Percentiles rank a stretch among this genome's conserved stretches.
phyloP scores from a whole-genome alignment of 345 rosid genomes.

The Iberis pinnata region DNA sequence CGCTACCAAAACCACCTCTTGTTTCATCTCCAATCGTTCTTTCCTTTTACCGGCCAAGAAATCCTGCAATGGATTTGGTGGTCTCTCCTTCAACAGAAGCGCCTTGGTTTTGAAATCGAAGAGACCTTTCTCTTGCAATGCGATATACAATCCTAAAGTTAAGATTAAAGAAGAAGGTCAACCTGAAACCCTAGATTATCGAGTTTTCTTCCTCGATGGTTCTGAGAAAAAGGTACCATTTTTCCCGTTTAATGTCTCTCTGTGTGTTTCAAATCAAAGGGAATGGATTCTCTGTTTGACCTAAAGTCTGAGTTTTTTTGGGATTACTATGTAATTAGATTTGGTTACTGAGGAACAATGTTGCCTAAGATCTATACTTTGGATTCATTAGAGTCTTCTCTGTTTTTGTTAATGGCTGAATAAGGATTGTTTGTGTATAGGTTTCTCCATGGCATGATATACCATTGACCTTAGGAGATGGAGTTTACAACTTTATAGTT shows the following conservation, averaged over 20 bases:
- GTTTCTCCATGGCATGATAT: slow-evolving; percentile 98
- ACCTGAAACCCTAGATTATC: slow-evolving; percentile 75
- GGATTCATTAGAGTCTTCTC: slow-evolving; percentile 17
- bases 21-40: slow-evolving; percentile 40
- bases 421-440: slow-evolving; percentile 29
- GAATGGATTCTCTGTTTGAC: too few species aligned
- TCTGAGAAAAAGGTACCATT: slow-evolving; percentile 60
- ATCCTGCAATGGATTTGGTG: slow-evolving; percentile 19
- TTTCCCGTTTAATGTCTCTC: neutral
- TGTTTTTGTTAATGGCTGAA: neutral
- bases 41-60: slow-evolving; percentile 20
- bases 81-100: slow-evolving; percentile 28
- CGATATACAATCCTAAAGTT: slow-evolving; percentile 53
- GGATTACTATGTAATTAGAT: too few species aligned
- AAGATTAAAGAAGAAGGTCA: slow-evolving; percentile 63
- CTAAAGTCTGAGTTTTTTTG: too few species aligned
- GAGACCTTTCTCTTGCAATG: slow-evolving; percentile 50
- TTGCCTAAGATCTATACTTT: slow-evolving; percentile 11
- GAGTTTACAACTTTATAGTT: slow-evolving; percentile 68
- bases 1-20: slow-evolving; percentile 36
- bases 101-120: slow-evolving; percentile 32
- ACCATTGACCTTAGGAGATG: slow-evolving; percentile 79
- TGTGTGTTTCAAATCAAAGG: neutral
- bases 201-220: slow-evolving; percentile 59
- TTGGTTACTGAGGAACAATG: too few species aligned